Base-by-base conservation (phyloP, 495 filamentous ascomycete genomes). In the Daldinia bambusicola region DNA sequence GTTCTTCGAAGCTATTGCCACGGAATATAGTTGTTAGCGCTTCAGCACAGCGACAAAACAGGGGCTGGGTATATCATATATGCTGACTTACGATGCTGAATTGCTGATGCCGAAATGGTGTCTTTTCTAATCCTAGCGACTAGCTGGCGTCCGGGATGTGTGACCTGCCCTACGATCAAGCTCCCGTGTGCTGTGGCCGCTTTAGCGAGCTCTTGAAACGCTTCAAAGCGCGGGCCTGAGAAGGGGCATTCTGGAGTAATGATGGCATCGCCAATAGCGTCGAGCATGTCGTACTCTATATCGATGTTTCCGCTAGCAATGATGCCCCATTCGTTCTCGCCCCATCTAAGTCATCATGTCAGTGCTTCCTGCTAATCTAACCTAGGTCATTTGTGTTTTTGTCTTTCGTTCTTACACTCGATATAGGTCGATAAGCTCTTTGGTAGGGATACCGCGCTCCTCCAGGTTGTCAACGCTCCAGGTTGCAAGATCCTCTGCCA, bases 221-320 rank as follows among this genome's bases (percentile, higher is more conserved):
- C 83, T 61, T 89, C 86, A 67, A 89, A 89, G 0, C 88, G 78
- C 52, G 82, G 78, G 1, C 88, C 88, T 7, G 71, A 75, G 64
- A 81, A 83, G 3, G 74, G 70, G 14, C 80, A 80, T 4, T 78
- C 75, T 1, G 77, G 76, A 2, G 86, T 84, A 55, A 90, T 85
- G 70, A 89, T 84, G 12, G 78, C 74, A 69, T 89, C 88, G 22
- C 87, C 88, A 5, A 84, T 71, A 13, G 81, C 83, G 64, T 88
- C 87, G 6, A 89, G 78, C 57, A 88, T 85, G 40, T 88, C 85
- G 67, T 79, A 83, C 32, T 86, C 85, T 8, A 89, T 83, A 83
- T 88, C 86, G 64, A 87, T 80, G 71, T 89, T 90, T 36, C 88
- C 88, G 6, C 85, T 88, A 2, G 87, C 70, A 57, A 88, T 87